These are phyloP conservation scores for Puccinia triticina DNA, from an alignment of 1,284 basidiomycete genomes.

Conservation along the genomic window DNA sequence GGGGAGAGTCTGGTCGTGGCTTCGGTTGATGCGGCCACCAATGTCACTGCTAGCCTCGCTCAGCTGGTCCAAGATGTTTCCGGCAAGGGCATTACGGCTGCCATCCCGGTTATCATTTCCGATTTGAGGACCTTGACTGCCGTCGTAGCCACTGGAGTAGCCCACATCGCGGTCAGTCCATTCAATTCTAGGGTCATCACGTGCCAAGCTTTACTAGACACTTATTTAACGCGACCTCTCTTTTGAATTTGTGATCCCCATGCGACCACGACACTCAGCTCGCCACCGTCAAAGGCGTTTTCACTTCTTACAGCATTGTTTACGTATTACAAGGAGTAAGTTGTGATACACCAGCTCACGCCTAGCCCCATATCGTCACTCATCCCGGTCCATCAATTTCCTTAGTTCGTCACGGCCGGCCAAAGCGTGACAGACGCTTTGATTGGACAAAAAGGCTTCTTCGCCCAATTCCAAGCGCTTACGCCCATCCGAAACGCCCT, in stretches of 20 bases:
- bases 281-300: slow-evolving; percentile 11
- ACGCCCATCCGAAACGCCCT: slow-evolving; percentile 20
- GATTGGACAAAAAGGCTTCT: slow-evolving; percentile 43
- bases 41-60: slow-evolving; percentile 15
- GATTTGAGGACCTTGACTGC: slow-evolving; percentile 38
- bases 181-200: neutral
- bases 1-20: slow-evolving; percentile 25
- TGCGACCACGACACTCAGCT: neutral
- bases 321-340: slow-evolving; percentile 24
- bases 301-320: slow-evolving; percentile 8
- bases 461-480: slow-evolving; percentile 39
- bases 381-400: neutral
- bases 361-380: neutral
- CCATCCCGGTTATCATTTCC: slow-evolving; percentile 27
- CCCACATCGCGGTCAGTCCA: slow-evolving; percentile 29
- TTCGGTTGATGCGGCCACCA: slow-evolving; percentile 36
- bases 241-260: neutral
- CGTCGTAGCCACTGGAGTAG: slow-evolving; percentile 22
- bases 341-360: neutral
- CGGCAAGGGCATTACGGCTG: slow-evolving; percentile 22
- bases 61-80: slow-evolving; percentile 19
- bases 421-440: slow-evolving; percentile 23
- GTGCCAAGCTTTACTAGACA: neutral
- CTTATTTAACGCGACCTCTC: neutral
- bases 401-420: slow-evolving; percentile 25